Base-by-base conservation (phyloP, 805 yeast species). In the Diddensiella transvaalensis region DNA sequence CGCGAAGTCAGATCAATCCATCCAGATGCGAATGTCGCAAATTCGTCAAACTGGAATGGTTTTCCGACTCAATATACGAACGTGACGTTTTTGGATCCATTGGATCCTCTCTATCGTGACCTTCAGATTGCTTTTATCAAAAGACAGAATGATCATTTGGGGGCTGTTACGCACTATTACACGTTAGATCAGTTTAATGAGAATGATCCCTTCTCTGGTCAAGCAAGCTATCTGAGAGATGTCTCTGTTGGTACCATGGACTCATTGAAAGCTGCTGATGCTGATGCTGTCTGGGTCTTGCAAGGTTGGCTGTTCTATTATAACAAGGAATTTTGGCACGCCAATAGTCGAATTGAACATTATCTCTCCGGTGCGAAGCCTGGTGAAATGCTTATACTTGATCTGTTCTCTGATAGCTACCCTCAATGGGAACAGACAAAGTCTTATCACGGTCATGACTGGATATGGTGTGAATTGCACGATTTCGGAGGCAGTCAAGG, bases 181-280 rank as follows among this genome's bases (percentile, higher is more conserved):
- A 50, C 54, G n/a, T 22, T 50, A 17, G 54, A 50, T 38, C 54
- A 50, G 38, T 50, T 40, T 42, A 50, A 50, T 44, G 54, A 50
- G 42, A 37, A 42, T 38, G 40, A 43, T 19, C 54, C 54, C 17
- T 38, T 43, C 21, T 47, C 51, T 17, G 49, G 51, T 13, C 42
- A 48, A 5, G 33, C 36, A 6, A 42, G 36, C 13, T 50, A 50
- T 32, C 44, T 50, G 29, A 39, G 41, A 40, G 40, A 24, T 18
- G 46, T 47, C 4, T 43, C 50, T 5, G 32, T 29, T 17, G 40
- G 43, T 13, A 40, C 54, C 2, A 26, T 50, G 29, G 26, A 33
- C 2, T 24, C 51, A 1, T 26, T 50, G 18, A 42, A 36, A 23
- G 22, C 13, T 11, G 32, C 32, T 15, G 44, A 43, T 26, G 47